phyloP scores from a whole-genome alignment of 1,284 basidiomycete genomes.

The Trichosporon sp. region DNA sequence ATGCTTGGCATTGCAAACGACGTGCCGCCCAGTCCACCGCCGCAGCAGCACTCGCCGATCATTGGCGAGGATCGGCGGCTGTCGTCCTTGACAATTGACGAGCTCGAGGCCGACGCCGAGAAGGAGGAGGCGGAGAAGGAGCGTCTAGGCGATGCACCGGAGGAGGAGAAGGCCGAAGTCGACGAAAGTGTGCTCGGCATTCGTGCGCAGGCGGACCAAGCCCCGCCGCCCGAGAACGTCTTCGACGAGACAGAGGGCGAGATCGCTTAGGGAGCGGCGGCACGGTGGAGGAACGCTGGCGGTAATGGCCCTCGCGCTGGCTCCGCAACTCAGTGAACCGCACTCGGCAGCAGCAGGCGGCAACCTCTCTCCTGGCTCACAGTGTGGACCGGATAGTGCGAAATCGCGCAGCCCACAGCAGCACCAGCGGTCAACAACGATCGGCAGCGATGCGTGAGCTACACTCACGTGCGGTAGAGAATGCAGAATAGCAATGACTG shows the following conservation, averaged over 20 bases:
- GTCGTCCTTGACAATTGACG: slow-evolving; percentile 35
- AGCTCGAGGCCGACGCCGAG: slow-evolving; percentile 37
- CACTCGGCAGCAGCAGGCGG: too few relatives aligned
- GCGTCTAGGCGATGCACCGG: neutral
- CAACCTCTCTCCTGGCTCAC: too few relatives aligned
- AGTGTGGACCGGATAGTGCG: too few relatives aligned
- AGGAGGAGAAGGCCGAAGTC: slow-evolving; percentile 1
- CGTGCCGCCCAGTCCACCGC: slow-evolving; percentile 11
- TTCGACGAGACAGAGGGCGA: slow-evolving; percentile 22
- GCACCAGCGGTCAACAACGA: too few relatives aligned
- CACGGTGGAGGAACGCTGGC: neutral
- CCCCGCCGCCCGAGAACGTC: slow-evolving; percentile 14
- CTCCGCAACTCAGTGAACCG: too few relatives aligned
- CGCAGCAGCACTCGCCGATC: slow-evolving; percentile 12
- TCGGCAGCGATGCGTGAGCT: too few relatives aligned
- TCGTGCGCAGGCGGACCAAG: slow-evolving; percentile 11
- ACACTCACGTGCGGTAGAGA: too few relatives aligned
- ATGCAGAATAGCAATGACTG: too few relatives aligned
- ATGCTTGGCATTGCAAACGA: slow-evolving; percentile 59
- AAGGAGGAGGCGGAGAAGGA: slow-evolving; percentile 26
- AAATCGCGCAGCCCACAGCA: too few relatives aligned
- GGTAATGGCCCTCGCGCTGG: too few relatives aligned
- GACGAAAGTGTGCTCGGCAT: slow-evolving; percentile 14
- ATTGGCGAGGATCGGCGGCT: slow-evolving; percentile 21
- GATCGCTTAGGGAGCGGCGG: slow-evolving; percentile 4